Conservation (phyloP, 768 basidiomycete genomes). For the Lentinula guzmanii region DNA sequence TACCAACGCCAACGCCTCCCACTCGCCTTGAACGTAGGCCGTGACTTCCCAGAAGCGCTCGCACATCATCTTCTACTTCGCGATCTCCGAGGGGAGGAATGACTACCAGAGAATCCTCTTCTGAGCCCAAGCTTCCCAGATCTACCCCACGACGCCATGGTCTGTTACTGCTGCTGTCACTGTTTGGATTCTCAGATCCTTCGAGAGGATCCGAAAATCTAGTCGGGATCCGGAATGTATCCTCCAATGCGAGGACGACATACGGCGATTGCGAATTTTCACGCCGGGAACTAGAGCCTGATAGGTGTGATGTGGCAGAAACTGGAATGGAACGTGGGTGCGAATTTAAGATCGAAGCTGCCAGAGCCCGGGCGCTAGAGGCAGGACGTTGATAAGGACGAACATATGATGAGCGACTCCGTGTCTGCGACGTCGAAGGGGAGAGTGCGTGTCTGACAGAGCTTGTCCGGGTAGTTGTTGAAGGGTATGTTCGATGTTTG, state of each 20-base stretch:
- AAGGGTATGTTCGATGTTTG: slow-evolving; percentile 1
- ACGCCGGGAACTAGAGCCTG: neutral
- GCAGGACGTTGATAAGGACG: neutral
- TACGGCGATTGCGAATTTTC: slow-evolving; percentile 17
- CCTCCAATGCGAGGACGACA: slow-evolving; percentile 47
- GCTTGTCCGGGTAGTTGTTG: slow-evolving; percentile 7
- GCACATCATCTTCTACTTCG: slow-evolving; percentile 50
- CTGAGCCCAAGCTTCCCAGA: slow-evolving; percentile 12
- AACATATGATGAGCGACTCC: neutral
- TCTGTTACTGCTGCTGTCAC: neutral
- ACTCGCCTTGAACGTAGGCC: slow-evolving; percentile 31
- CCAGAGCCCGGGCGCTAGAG: neutral
- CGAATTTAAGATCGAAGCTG: slow-evolving; percentile 1
- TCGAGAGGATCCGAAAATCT: neutral
- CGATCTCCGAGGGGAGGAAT: slow-evolving; percentile 52
- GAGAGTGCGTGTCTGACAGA: slow-evolving; percentile 3
- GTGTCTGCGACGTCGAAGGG: slow-evolving; percentile 4
- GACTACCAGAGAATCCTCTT: slow-evolving; percentile 42
- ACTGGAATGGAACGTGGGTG: neutral
- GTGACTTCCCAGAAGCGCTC: slow-evolving; percentile 46
- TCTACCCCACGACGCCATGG: slow-evolving; percentile 11
- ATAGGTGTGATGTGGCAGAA: neutral
- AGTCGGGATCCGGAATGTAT: slow-evolving; percentile 49
- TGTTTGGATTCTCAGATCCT: no score
- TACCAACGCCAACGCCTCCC: slow-evolving; percentile 7